Percentiles rank a stretch among this genome's conserved stretches.
Evolutionary conservation across 2,329 filamentous ascomycete genomes (phyloP).

Genomic region (Emergomyces africanus): DNA sequence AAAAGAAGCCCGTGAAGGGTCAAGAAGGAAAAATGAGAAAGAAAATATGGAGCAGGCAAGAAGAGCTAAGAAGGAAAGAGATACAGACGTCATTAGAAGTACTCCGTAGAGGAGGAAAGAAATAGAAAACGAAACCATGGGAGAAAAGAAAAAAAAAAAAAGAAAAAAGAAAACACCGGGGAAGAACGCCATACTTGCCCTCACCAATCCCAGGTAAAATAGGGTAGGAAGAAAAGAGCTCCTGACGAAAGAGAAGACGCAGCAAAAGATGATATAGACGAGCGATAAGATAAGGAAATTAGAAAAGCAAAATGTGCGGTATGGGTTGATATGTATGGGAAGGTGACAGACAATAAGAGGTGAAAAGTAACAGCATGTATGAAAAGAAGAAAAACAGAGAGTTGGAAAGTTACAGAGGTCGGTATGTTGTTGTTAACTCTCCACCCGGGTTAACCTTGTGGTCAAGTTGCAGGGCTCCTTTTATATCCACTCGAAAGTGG

Average conservation of each 20-base stretch:
- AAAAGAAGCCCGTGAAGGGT: not conserved
- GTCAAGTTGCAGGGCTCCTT: not conserved
- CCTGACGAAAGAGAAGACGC: not conserved
- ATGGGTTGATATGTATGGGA: not conserved
- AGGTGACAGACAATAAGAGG: too few species aligned
- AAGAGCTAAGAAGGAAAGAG: not conserved
- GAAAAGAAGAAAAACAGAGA: not conserved
- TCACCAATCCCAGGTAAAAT: not conserved
- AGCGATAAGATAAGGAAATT: not conserved
- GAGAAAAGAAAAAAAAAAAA: not conserved
- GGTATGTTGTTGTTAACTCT: not conserved
- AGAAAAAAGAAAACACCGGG: not conserved
- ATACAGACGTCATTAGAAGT: not conserved
- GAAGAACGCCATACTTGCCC: not conserved
- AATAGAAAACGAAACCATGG: conserved; percentile 5
- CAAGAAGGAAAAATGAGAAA: not conserved
- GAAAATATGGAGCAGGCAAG: not conserved
- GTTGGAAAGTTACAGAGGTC: not conserved
- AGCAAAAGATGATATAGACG: not conserved
- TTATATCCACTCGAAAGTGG: not conserved
- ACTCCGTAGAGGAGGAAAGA: not conserved
- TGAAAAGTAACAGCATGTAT: not conserved
- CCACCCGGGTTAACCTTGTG: too few species aligned
- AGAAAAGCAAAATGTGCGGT: not conserved
- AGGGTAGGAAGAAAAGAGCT: too few species aligned